phyloP scores from a whole-genome alignment of 371 early-diverging fungal species.

The Syncephalastrum racemosum region DNA sequence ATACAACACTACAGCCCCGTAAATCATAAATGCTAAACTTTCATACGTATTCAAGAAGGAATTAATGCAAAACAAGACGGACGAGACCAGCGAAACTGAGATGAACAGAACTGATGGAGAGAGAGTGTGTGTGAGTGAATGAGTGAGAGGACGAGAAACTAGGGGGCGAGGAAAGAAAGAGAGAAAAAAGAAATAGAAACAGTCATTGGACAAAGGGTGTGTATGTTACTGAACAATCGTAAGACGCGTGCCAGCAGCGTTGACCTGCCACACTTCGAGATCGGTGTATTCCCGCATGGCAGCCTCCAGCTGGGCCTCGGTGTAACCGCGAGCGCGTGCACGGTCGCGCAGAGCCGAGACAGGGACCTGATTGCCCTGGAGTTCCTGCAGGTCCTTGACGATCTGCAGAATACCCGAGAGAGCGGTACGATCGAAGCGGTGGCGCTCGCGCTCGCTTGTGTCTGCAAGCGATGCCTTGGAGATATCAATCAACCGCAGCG shows the following conservation, averaged over 20 bases:
- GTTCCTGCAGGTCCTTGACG: conserved; percentile 39
- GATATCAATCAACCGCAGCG: conserved; percentile 89
- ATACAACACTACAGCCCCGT: background rate
- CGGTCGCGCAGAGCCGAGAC: conserved; percentile 64
- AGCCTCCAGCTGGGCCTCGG: conserved; percentile 69
- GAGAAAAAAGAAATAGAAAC: conserved; percentile 10
- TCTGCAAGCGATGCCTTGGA: conserved; percentile 68
- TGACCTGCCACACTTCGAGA: conserved; percentile 75
- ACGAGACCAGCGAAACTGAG: background rate
- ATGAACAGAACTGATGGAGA: background rate
- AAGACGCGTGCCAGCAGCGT: conserved; percentile 62
- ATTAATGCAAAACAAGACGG: background rate
- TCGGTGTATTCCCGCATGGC: conserved; percentile 71
- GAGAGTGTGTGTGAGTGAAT: background rate
- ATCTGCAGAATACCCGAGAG: conserved; percentile 65
- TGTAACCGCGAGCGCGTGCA: conserved; percentile 75
- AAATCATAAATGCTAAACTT: background rate
- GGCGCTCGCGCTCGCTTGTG: conserved; percentile 39
- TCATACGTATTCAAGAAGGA: conserved; percentile 1
- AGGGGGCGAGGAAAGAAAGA: conserved; percentile 9
- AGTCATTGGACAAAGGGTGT: background rate
- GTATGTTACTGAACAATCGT: conserved; percentile 46
- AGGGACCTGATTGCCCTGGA: conserved; percentile 25
- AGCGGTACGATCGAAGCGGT: conserved; percentile 42
- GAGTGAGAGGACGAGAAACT: conserved; percentile 3